phyloP scores from a whole-genome alignment of 2,329 filamentous ascomycete genomes.

The Diaporthe destruens region DNA sequence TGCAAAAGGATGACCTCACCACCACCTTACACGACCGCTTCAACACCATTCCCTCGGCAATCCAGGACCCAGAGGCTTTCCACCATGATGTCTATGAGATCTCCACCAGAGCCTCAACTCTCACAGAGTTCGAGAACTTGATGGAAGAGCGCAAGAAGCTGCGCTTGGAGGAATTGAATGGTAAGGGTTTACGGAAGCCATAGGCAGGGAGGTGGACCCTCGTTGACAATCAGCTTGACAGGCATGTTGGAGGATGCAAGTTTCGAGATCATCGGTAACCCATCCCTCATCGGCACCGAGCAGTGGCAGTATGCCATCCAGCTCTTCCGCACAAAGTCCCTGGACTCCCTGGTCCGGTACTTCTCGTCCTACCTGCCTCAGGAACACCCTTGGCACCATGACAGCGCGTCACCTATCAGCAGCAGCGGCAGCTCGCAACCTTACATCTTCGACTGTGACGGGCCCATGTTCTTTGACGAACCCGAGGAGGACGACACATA shows the following conservation, averaged over 20 bases:
- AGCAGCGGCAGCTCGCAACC: conserved; percentile 52
- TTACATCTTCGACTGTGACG: conserved; percentile 49
- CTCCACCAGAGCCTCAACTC: conserved; percentile 62
- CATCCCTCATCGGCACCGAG: conserved; percentile 67
- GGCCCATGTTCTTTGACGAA: conserved; percentile 58
- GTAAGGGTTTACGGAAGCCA: neutral
- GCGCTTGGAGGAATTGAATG: conserved; percentile 66
- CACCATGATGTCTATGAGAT: conserved; percentile 73
- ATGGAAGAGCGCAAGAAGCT: conserved; percentile 66
- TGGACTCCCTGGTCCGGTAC: conserved; percentile 71
- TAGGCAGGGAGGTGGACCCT: conserved; percentile 6
- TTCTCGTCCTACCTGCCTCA: conserved; percentile 70
- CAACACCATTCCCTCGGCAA: conserved; percentile 68
- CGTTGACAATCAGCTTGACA: conserved; percentile 27
- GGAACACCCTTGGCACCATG: conserved; percentile 59
- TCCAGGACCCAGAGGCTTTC: conserved; percentile 72
- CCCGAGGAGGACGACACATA: conserved; percentile 51
- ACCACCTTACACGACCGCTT: conserved; percentile 70
- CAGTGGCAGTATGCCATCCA: conserved; percentile 71
- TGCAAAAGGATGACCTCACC: conserved; percentile 70
- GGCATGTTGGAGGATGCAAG: conserved; percentile 68
- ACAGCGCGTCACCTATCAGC: conserved; percentile 52
- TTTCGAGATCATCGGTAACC: conserved; percentile 72
- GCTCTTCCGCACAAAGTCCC: conserved; percentile 69
- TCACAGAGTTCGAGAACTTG: conserved; percentile 66